Base-by-base conservation (phyloP, 371 early-diverging fungal species). In the Blakeslea trispora region DNA sequence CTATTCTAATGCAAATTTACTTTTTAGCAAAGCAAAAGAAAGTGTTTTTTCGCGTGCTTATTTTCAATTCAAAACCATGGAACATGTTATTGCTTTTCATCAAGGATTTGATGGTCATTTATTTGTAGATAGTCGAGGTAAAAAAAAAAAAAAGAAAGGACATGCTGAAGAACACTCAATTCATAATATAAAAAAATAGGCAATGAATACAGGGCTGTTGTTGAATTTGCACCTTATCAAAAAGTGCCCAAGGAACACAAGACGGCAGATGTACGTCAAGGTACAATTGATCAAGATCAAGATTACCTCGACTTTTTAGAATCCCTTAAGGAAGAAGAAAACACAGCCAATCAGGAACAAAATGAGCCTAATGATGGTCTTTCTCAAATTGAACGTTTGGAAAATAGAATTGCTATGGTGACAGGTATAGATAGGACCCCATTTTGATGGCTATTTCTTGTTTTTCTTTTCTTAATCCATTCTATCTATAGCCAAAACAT, bases 161-260 rank as follows among this genome's bases (percentile, higher is more conserved):
- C 43, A 13, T 6, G 15, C 39, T 49, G 40, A 40, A 45, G 28
- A 28, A n/a, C n/a, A n/a, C n/a, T n/a, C n/a, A n/a, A n/a, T n/a
- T n/a, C n/a, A n/a, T n/a, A n/a, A n/a, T n/a, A n/a, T n/a, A n/a
- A n/a, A n/a, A n/a, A n/a, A n/a, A n/a, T 24, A 83, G 90, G 91
- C 28, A 83, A 70, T 52, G 91, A 91, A 61, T 77, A 76, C 46
- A 66, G 86, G 37, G 91, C 90, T 1, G 77, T 82, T 8, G 91
- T 93, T 0, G 94, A 93, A 55, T 86, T 91, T 67, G 90, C 92
- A 5, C 88, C 89, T 14, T 93, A 82, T 59, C 92, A 91, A 68
- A 82, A 84, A 60, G 59, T 82, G 19, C 90, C 91, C 15, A 87
- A 82, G 55, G 84, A 81, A 24, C 79, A 73, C 55, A 83, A 82